Percentiles rank a stretch among this genome's conserved stretches.
These are phyloP conservation scores for Ceratocystis destructans DNA, from an alignment of 2,329 filamentous ascomycete species.

Conservation along the genomic window DNA sequence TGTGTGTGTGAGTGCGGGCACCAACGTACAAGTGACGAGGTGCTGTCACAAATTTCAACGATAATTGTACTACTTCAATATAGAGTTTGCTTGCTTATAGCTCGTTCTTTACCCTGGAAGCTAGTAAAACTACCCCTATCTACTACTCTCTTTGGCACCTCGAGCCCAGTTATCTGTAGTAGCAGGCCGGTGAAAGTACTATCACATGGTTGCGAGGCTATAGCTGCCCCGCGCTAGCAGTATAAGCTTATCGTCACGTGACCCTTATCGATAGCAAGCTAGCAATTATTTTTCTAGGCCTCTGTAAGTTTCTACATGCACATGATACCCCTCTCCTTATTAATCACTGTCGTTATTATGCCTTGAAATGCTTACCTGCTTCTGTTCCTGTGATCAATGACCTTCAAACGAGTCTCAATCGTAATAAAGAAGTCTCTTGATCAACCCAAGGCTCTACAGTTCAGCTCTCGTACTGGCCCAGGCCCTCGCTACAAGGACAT, in stretches of 20 bases:
- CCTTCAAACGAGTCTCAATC: background rate
- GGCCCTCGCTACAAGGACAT: background rate
- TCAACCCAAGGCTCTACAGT: background rate
- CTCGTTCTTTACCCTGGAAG: too few relatives aligned
- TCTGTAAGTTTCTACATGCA: background rate
- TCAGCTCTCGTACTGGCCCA: background rate
- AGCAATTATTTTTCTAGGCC: background rate
- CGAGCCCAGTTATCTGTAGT: too few relatives aligned
- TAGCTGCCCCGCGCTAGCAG: background rate
- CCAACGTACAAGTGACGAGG: too few relatives aligned
- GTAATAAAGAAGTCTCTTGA: conserved; percentile 3
- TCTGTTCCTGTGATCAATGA: conserved; percentile 2
- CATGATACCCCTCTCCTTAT: background rate
- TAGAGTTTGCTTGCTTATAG: too few relatives aligned
- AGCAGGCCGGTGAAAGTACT: background rate
- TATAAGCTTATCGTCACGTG: conserved; percentile 5
- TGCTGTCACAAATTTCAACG: too few relatives aligned
- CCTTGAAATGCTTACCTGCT: background rate
- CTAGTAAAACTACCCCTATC: too few relatives aligned
- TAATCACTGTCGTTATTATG: background rate
- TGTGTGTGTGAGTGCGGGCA: background rate
- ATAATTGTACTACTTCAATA: too few relatives aligned
- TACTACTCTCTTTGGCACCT: too few relatives aligned
- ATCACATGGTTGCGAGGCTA: background rate
- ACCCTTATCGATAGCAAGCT: background rate